These are phyloP conservation scores for Erysimum cheiri DNA, from an alignment of 441 rosid genomes.

Conservation along the genomic window DNA sequence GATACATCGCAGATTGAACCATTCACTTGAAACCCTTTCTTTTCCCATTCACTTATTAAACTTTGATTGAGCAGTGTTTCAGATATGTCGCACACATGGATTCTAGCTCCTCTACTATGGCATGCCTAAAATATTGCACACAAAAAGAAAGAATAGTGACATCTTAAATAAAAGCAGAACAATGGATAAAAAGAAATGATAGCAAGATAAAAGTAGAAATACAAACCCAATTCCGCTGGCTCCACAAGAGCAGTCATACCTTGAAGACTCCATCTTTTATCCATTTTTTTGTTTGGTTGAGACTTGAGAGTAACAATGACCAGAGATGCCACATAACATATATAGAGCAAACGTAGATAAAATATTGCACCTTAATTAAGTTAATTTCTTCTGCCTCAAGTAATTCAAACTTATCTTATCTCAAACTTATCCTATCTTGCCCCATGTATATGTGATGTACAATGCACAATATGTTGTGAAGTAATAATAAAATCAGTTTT, in stretches of 20 bases:
- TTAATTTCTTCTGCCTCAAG: too few relatives aligned
- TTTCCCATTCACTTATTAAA: constrained; percentile 41
- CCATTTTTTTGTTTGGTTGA: constrained; percentile 5
- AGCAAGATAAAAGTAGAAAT: background rate
- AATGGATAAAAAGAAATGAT: background rate
- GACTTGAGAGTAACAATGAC: background rate
- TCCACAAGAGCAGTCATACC: constrained; percentile 35
- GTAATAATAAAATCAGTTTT: too few relatives aligned
- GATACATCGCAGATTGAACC: constrained; percentile 62
- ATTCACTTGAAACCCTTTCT: constrained; percentile 35
- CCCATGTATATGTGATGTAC: too few relatives aligned
- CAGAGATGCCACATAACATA: background rate
- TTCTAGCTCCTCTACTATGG: constrained; percentile 22
- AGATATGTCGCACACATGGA: constrained; percentile 1
- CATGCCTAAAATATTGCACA: background rate
- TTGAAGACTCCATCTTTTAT: constrained; percentile 29
- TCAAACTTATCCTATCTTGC: too few relatives aligned
- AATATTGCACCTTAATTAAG: too few relatives aligned
- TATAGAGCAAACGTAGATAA: too few relatives aligned
- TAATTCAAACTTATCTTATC: too few relatives aligned
- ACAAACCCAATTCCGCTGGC: constrained; percentile 30
- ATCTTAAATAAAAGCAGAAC: too few relatives aligned
- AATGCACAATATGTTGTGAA: too few relatives aligned
- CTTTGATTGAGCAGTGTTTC: constrained; percentile 3
- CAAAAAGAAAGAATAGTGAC: background rate